These are phyloP conservation scores for Calonectria leucothoes DNA, from an alignment of 2,329 filamentous ascomycete species.

Conservation along the genomic window DNA sequence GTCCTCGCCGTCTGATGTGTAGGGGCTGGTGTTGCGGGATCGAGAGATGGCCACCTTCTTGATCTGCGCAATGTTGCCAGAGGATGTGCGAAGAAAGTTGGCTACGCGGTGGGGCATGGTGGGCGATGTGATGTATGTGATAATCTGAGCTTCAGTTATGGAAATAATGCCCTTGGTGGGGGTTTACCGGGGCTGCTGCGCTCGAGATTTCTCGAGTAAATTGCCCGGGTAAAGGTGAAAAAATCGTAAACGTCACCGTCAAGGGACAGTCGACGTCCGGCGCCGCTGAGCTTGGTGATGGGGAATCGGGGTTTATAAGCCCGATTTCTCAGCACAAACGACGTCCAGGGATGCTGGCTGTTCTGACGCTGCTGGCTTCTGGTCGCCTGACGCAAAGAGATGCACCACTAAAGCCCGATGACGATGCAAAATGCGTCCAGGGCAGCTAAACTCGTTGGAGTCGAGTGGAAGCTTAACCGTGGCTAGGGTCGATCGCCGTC, in stretches of 20 bases:
- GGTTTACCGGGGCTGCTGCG: neutral
- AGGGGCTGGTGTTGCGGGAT: conserved; percentile 48
- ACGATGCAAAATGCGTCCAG: conserved; percentile 19
- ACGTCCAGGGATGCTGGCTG: conserved; percentile 1
- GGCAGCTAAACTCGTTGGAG: conserved; percentile 14
- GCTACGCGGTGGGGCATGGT: conserved; percentile 69
- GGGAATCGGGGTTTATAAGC: conserved; percentile 2
- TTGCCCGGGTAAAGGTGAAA: neutral
- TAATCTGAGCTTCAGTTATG: conserved; percentile 1
- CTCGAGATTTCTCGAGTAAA: conserved; percentile 9
- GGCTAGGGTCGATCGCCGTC: conserved; percentile 30
- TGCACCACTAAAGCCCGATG: conserved; percentile 15
- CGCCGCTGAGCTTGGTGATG: conserved; percentile 19
- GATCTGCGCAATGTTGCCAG: conserved; percentile 64
- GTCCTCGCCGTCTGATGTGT: conserved; percentile 51
- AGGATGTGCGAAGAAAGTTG: conserved; percentile 68
- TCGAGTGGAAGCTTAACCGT: conserved; percentile 25
- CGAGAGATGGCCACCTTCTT: conserved; percentile 52
- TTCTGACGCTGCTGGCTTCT: conserved; percentile 1
- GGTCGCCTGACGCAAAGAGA: conserved; percentile 18
- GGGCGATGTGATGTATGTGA: conserved; percentile 16
- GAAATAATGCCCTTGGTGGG: neutral
- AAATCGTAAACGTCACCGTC: conserved; percentile 7
- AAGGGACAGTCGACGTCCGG: conserved; percentile 20
- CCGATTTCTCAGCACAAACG: neutral